Evolutionary conservation across 1,284 basidiomycete species (phyloP), one percentile per base, ranked within the genome.

Genomic region (Ustilago xerochloae): DNA sequence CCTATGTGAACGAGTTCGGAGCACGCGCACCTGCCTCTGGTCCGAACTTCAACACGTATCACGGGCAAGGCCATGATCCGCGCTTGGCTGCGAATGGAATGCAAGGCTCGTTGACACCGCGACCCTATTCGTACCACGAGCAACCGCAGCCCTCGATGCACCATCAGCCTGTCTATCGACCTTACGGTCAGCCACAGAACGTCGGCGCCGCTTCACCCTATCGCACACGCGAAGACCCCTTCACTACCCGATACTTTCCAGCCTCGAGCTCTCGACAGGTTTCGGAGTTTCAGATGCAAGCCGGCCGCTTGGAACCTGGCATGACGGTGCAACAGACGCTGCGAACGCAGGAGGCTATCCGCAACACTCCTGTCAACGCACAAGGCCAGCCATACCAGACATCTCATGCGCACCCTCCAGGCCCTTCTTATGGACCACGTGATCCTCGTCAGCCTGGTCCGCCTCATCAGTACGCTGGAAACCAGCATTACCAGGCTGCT

Each of bases 301-400:
- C 65, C 12, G 62, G 71, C 6, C 67, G 61, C 8, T 52, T 79
- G 41, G 72, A 75, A 53, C 81, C 81, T 0, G 81, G 81, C 24
- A 82, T 80, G 79, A 81, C 80, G 13, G 77, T 81, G 16, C 81
- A 81, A 50, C 73, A 81, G 56, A 63, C 76, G 30, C 45, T 82
- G 48, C 50, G 70, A 43, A 55, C 65, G 12, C 81, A 81, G 41
- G 76, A 81, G 48, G 55, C 49, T 24, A 50, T 82, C 30, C 57
- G 70, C 30, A 50, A 47, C 33, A 16, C 56, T 9, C 35, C 64
- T 1, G 38, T 48, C 4, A 51, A 51, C 16, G 55, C 62, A 2
- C 66, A 52, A 1, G 56, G 60, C 16, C 57, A 63, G 36, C 32
- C 60, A 6, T 64, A 67, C 18, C 56, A 39, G 24, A 33, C 39